Percentiles rank a stretch among this genome's conserved stretches.
These are phyloP conservation scores for Penicillium ochrochloron DNA, from an alignment of 495 filamentous ascomycete species.

Conservation along the genomic window DNA sequence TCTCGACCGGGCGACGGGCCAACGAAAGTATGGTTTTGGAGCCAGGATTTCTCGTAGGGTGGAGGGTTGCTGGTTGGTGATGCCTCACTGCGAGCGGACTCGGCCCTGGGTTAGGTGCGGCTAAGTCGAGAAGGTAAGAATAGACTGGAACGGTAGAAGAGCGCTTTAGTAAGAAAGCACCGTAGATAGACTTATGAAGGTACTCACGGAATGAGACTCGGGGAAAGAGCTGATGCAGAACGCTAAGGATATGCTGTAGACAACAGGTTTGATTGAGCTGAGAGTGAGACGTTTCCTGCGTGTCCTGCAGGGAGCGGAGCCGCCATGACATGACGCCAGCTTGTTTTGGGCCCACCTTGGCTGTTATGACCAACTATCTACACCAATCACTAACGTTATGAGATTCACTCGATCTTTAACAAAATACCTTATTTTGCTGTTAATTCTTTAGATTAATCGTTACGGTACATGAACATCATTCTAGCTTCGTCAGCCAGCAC, in stretches of 20 bases:
- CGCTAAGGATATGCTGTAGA: slow-evolving; percentile 8
- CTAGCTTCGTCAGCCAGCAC: no score
- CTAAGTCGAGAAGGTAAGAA: slow-evolving; percentile 1
- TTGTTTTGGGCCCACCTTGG: neutral
- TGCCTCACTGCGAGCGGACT: slow-evolving; percentile 12
- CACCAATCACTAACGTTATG: neutral
- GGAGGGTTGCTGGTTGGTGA: slow-evolving; percentile 1
- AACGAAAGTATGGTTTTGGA: slow-evolving; percentile 44
- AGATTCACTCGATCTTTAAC: neutral
- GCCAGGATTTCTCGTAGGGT: slow-evolving; percentile 40
- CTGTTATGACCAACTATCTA: neutral
- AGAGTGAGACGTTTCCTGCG: neutral
- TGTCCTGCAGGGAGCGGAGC: slow-evolving; percentile 13
- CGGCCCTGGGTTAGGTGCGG: slow-evolving; percentile 1
- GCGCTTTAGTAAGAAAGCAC: neutral
- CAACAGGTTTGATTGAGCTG: neutral
- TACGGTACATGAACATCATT: no score
- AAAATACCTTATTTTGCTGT: neutral
- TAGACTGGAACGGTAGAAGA: neutral
- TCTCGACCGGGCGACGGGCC: slow-evolving; percentile 30
- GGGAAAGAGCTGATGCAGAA: neutral
- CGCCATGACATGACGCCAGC: slow-evolving; percentile 19
- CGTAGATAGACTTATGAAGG: no score
- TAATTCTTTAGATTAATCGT: no score
- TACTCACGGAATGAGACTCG: neutral